Conservation (phyloP, 1,139 yeast genomes). For the Debaryomyces singareniensis region DNA sequence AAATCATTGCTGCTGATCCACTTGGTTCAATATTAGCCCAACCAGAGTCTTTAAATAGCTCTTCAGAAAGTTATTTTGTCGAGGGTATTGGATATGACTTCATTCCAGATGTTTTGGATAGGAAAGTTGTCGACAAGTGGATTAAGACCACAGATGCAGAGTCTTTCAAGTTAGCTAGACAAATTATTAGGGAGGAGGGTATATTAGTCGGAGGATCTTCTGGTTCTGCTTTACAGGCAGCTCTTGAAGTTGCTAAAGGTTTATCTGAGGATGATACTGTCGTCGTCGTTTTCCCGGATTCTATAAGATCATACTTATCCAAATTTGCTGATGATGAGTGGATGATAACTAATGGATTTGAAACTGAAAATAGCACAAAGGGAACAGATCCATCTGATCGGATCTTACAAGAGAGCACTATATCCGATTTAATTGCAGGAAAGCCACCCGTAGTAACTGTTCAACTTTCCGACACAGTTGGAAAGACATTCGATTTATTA, state of each 20-base stretch:
- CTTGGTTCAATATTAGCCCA: conserved; percentile 79
- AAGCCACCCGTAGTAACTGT: conserved; percentile 82
- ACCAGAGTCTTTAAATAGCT: conserved; percentile 67
- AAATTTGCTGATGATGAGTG: conserved; percentile 91
- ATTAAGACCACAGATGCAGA: conserved; percentile 82
- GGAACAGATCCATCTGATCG: conserved; percentile 44
- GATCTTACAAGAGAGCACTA: conserved; percentile 43
- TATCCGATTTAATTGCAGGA: conserved; percentile 55
- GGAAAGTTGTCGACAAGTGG: conserved; percentile 70
- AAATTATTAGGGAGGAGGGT: conserved; percentile 82
- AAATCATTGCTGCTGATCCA: conserved; percentile 80
- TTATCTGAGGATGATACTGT: conserved; percentile 69
- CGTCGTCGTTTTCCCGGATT: conserved; percentile 83
- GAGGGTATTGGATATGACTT: conserved; percentile 94
- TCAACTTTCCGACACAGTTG: conserved; percentile 53
- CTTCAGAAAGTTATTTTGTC: conserved; percentile 63
- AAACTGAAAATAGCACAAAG: conserved; percentile 37
- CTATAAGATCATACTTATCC: conserved; percentile 79
- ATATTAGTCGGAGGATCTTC: conserved; percentile 85
- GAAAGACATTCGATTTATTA: conserved; percentile 63
- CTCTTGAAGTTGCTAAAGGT: conserved; percentile 62
- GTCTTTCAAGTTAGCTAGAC: conserved; percentile 75
- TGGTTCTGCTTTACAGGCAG: conserved; percentile 81
- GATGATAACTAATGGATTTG: conserved; percentile 76
- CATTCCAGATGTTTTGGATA: conserved; percentile 73